Evolutionary conservation across 768 basidiomycete species (phyloP).

Genomic region (Mycena filopes): DNA sequence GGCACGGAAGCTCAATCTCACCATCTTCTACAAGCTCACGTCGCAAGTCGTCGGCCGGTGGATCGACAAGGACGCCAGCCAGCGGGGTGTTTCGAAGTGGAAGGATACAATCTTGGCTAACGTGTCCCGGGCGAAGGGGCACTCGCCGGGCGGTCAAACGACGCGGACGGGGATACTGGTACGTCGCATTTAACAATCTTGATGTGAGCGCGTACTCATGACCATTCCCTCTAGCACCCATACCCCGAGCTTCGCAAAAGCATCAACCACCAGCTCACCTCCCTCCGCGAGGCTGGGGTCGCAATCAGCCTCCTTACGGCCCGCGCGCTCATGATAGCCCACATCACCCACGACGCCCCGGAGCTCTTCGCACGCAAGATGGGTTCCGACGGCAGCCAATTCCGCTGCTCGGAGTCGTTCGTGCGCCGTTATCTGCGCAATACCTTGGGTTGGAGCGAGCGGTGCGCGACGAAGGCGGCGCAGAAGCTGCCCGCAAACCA

Average conservation of each 20-base stretch:
- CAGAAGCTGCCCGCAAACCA: conserved; percentile 44
- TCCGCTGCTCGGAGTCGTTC: conserved; percentile 39
- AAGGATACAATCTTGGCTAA: neutral
- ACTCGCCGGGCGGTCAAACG: neutral
- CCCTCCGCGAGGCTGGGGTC: conserved; percentile 35
- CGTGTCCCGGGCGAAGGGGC: neutral
- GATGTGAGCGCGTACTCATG: neutral
- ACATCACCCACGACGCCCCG: conserved; percentile 31
- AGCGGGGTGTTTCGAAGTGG: neutral
- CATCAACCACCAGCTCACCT: conserved; percentile 1
- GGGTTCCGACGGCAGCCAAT: conserved; percentile 29
- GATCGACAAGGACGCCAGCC: conserved; percentile 11
- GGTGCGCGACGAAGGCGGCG: conserved; percentile 39
- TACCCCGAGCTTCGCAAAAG: neutral
- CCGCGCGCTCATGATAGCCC: conserved; percentile 43
- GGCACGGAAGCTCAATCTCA: conserved; percentile 16
- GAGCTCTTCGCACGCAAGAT: conserved; percentile 13
- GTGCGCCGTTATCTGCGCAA: conserved; percentile 36
- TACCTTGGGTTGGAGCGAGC: conserved; percentile 24
- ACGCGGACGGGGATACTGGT: neutral
- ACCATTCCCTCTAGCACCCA: neutral
- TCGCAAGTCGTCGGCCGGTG: conserved; percentile 26
- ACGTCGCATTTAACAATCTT: neutral
- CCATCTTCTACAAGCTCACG: neutral
- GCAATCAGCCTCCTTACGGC: conserved; percentile 39